Base-by-base conservation (phyloP, 225 moss, liverwort and hornwort genomes). In the Ulota crispa region DNA sequence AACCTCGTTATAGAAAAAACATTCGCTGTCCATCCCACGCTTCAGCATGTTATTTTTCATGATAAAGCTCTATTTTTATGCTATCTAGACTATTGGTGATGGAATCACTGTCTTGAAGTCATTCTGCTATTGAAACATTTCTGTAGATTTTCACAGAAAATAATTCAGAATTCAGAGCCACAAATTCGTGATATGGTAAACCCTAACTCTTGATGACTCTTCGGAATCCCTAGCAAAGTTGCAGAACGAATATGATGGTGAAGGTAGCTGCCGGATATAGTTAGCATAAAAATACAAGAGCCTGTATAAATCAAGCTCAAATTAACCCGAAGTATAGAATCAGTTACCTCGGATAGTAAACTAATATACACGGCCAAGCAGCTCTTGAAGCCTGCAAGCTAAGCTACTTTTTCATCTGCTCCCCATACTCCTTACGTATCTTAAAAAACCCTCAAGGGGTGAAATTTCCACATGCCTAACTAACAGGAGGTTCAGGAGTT, bases 141-240 rank as follows among this genome's bases (percentile, higher is more conserved):
- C 76, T 83, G 45, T 59, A 47, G 62, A 63, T 41, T 70, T 59
- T 76, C n/a, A 23, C 11, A 57, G 5, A 50, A 50, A 0, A 57
- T n/a, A 10, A 30, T 21, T 41, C 50, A 10, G 21, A 18, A n/a
- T 57, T 66, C 89, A 95, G 91, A 94, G 92, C 68, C 95, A 91
- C 74, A 89, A 91, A 82, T 92, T 93, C 85, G 92, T 93, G 75
- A 83, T 87, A 78, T 89, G 72, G 85, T 90, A 23, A 93, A 93
- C 55, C 93, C 92, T 16, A 91, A 88, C 16, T 18, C 50, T 50
- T 18, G 6, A 50, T 21, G 92, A 93, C 72, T 94, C 89, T 11
- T 57, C 88, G 18, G 85, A 84, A 45, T 65, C 95, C 18, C 60
- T 91, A 62, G 56, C 45, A 34, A 89, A 88, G 80, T 87, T 95